Conservation (phyloP, 441 rosid species). For the Breynia disticha region DNA sequence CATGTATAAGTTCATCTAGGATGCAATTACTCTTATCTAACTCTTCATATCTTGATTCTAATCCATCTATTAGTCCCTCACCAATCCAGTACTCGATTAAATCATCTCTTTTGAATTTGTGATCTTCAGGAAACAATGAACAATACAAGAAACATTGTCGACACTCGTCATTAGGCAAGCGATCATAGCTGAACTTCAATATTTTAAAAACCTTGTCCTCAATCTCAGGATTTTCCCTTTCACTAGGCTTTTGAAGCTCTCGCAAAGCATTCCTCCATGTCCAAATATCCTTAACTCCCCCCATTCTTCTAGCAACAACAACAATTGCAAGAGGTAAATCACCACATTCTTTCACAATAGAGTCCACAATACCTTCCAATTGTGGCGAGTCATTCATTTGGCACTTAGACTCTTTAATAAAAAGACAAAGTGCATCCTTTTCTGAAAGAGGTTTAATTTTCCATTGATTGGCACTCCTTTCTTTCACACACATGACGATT, state of each 20-base stretch:
- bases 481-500: too few species aligned
- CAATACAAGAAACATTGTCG: too few species aligned
- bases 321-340: too few species aligned
- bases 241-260: not conserved
- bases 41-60: not conserved
- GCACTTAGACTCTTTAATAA: not conserved
- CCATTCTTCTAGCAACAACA: slow-evolving; percentile 10
- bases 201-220: slow-evolving; percentile 8
- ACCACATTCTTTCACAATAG: too few species aligned
- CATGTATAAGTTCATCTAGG: not conserved
- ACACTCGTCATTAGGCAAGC: too few species aligned
- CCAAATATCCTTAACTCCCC: slow-evolving; percentile 2
- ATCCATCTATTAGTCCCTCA: slow-evolving; percentile 9
- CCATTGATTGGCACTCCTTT: too few species aligned
- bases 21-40: slow-evolving; percentile 5
- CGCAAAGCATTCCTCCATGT: slow-evolving; percentile 11
- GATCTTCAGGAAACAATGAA: too few species aligned
- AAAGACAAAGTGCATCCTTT: slow-evolving; percentile 4
- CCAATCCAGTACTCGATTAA: too few species aligned
- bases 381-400: not conserved
- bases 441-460: slow-evolving; percentile 5
- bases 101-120: too few species aligned
- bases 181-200: too few species aligned
- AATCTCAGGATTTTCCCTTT: not conserved
- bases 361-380: not conserved